These are phyloP conservation scores for Cercophora samala DNA, from an alignment of 495 filamentous ascomycete genomes.

Conservation along the genomic window DNA sequence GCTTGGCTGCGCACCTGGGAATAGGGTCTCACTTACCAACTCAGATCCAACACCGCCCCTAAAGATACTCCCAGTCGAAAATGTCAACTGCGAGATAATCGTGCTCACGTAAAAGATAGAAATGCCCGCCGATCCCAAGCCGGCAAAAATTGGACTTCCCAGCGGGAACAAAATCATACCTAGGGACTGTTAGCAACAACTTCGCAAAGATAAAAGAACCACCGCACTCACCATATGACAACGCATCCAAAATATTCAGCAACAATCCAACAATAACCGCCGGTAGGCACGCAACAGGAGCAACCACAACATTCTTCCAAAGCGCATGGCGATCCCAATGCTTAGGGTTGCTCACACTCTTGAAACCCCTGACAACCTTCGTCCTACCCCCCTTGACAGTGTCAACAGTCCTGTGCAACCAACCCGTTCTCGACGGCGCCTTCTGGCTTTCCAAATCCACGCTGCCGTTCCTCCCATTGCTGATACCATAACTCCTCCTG, in stretches of 20 bases:
- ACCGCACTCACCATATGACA: conserved; percentile 74
- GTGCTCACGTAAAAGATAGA: conserved; percentile 99
- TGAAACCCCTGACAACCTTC: conserved; percentile 17
- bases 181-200: conserved; percentile 23
- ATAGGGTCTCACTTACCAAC: conserved; percentile 55
- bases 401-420: conserved; percentile 18
- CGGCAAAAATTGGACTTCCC: conserved; percentile 74
- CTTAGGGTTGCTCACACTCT: conserved; percentile 54
- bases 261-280: conserved; percentile 85
- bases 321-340: conserved; percentile 65
- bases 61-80: conserved; percentile 85
- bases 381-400: conserved; percentile 11
- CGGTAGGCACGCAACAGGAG: conserved; percentile 68
- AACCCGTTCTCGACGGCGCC: conserved; percentile 18
- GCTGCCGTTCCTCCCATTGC: conserved; percentile 20
- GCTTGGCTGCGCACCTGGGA: neutral
- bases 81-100: conserved; percentile 90
- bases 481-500: conserved; percentile 24
- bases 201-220: neutral
- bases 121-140: conserved; percentile 85
- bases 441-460: conserved; percentile 46
- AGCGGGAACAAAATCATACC: conserved; percentile 94
- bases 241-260: conserved; percentile 86
- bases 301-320: conserved; percentile 60
- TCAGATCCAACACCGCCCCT: conserved; percentile 93